Percentiles rank a stretch among this genome's conserved stretches.
These are phyloP conservation scores for Suhomyces sp. DNA, from an alignment of 805 yeast species.

Conservation along the genomic window DNA sequence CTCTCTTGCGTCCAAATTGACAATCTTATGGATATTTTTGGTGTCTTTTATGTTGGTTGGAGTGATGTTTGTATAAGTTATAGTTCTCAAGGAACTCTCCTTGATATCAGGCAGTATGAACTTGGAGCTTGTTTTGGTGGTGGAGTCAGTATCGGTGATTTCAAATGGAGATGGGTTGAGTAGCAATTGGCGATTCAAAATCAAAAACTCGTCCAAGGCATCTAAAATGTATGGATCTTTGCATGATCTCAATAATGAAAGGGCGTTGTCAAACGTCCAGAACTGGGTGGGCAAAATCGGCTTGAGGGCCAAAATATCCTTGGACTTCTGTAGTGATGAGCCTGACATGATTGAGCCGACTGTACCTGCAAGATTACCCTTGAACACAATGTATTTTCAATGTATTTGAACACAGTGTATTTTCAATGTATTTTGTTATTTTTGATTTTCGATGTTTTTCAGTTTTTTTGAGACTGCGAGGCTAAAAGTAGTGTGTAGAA, in stretches of 20 bases:
- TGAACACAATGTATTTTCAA: neutral
- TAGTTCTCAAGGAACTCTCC: conserved; percentile 41
- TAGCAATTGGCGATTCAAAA: conserved; percentile 28
- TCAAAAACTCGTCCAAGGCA: conserved; percentile 39
- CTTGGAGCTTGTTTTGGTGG: conserved; percentile 1
- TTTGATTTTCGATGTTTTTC: neutral
- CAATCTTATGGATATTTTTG: conserved; percentile 31
- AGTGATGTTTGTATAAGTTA: conserved; percentile 34
- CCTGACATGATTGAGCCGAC: neutral
- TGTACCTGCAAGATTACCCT: no score
- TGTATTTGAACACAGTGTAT: no score
- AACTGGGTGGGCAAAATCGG: conserved; percentile 33
- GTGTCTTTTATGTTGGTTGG: conserved; percentile 38
- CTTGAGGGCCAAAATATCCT: conserved; percentile 19
- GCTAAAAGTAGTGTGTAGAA: neutral
- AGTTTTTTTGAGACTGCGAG: neutral
- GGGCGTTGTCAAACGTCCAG: conserved; percentile 42
- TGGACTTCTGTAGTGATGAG: conserved; percentile 3
- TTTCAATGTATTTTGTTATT: no score
- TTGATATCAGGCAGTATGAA: conserved; percentile 10
- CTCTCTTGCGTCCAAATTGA: conserved; percentile 44
- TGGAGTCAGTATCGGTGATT: neutral
- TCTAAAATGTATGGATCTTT: conserved; percentile 32
- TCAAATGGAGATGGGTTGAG: conserved; percentile 32
- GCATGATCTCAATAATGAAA: conserved; percentile 27